phyloP scores from a whole-genome alignment of 2,329 filamentous ascomycete genomes.

The Exophiala lecanii-corni region DNA sequence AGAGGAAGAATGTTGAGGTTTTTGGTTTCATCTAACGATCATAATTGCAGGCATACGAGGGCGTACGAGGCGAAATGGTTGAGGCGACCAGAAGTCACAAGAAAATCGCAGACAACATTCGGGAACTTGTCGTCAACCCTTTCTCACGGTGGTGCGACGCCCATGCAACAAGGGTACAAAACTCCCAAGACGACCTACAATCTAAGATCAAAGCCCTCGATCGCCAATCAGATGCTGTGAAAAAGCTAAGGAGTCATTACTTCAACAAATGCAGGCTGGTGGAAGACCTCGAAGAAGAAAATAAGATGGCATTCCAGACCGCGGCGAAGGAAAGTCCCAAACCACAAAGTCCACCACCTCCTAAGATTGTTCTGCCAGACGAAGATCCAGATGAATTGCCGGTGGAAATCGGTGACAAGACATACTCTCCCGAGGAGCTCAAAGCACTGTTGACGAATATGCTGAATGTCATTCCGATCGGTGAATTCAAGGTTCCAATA shows the following conservation, averaged over 20 bases:
- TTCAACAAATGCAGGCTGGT: conserved; percentile 98
- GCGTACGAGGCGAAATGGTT: conserved; percentile 86
- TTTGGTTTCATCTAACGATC: too few relatives aligned
- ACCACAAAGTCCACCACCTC: conserved; percentile 47
- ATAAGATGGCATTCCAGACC: conserved; percentile 94
- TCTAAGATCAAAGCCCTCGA: conserved; percentile 86
- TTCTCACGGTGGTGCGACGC: conserved; percentile 96
- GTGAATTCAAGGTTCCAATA: conserved; percentile 92
- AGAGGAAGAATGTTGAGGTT: too few relatives aligned
- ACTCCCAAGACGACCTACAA: conserved; percentile 92
- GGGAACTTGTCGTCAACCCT: conserved; percentile 88
- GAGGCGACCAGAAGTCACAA: conserved; percentile 84
- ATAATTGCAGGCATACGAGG: conserved; percentile 83
- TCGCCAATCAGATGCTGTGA: conserved; percentile 81
- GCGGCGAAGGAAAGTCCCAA: conserved; percentile 63
- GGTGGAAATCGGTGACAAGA: conserved; percentile 84
- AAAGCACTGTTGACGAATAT: conserved; percentile 87
- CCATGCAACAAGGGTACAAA: conserved; percentile 84
- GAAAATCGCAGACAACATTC: conserved; percentile 94
- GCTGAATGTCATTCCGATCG: conserved; percentile 78
- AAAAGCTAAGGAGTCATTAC: conserved; percentile 91
- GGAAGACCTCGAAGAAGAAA: conserved; percentile 96
- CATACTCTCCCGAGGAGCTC: conserved; percentile 77
- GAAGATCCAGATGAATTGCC: conserved; percentile 67
- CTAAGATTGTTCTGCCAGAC: conserved; percentile 80